Conservation (phyloP, 306 rosid genomes). For the Lagenaria siceraria region DNA sequence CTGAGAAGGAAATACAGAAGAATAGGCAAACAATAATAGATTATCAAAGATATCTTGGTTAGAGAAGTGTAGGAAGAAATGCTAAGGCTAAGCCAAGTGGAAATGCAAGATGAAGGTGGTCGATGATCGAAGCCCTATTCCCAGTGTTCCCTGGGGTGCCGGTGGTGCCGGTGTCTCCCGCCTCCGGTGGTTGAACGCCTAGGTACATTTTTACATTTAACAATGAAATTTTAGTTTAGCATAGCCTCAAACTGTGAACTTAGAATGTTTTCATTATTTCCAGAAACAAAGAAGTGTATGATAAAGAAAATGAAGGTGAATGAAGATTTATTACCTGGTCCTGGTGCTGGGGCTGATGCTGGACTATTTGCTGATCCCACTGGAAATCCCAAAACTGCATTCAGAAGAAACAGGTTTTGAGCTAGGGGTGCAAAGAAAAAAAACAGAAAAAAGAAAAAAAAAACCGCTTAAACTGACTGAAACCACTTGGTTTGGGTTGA, state of each 20-base stretch:
- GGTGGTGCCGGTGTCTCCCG: neutral
- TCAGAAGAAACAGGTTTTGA: neutral
- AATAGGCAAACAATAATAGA: neutral
- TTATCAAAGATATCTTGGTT: neutral
- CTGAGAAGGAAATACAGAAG: neutral
- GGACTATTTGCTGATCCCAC: neutral
- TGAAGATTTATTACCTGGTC: conserved; percentile 10
- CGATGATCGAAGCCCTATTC: conserved; percentile 8
- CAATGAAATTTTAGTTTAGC: neutral
- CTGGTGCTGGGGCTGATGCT: conserved; percentile 9
- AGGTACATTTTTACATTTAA: neutral
- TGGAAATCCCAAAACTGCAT: conserved; percentile 12
- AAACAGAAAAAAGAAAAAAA: too few relatives aligned
- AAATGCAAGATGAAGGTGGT: conserved; percentile 1
- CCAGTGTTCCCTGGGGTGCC: neutral
- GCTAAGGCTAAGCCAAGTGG: conserved; percentile 16
- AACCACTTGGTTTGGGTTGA: too few relatives aligned
- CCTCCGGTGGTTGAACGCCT: conserved; percentile 1
- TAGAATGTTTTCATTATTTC: neutral
- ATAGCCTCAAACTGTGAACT: neutral
- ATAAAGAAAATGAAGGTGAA: too few relatives aligned
- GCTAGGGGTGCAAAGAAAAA: neutral
- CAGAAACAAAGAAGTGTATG: neutral
- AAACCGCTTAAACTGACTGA: too few relatives aligned
- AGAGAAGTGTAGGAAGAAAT: conserved; percentile 13